Conservation (phyloP, 1,284 basidiomycete species). For the Entoloma clypeatum region DNA sequence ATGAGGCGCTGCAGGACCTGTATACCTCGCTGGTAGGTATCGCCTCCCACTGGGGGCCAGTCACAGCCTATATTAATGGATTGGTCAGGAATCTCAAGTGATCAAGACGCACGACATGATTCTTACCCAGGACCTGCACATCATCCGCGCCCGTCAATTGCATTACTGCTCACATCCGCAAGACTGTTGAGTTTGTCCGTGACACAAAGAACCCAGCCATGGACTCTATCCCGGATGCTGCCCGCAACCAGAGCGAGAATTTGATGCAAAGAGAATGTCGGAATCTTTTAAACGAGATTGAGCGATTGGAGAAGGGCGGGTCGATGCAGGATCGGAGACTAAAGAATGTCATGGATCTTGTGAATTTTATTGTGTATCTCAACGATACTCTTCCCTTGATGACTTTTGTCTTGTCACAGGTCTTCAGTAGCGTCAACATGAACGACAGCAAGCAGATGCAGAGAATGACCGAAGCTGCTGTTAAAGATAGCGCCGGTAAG, state of each 20-base stretch:
- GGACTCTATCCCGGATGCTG: conserved; percentile 17
- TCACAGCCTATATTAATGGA: not conserved
- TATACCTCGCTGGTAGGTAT: conserved; percentile 35
- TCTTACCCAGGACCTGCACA: conserved; percentile 41
- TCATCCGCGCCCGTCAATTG: conserved; percentile 44
- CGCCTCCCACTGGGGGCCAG: not conserved
- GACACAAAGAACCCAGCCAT: conserved; percentile 39
- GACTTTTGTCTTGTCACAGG: conserved; percentile 28
- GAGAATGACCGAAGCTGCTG: conserved; percentile 35
- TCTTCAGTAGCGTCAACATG: conserved; percentile 45
- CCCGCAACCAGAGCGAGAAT: conserved; percentile 21
- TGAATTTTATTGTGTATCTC: conserved; percentile 21
- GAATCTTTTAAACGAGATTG: conserved; percentile 37
- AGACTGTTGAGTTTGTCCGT: conserved; percentile 39
- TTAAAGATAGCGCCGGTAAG: conserved; percentile 35
- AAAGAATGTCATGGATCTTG: conserved; percentile 47
- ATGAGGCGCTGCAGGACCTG: conserved; percentile 45
- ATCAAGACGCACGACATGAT: conserved; percentile 30
- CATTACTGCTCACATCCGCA: conserved; percentile 44
- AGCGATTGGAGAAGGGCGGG: conserved; percentile 35
- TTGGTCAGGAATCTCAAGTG: conserved; percentile 33
- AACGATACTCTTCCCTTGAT: not conserved
- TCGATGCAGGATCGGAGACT: conserved; percentile 41
- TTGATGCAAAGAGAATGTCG: conserved; percentile 24
- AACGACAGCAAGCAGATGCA: conserved; percentile 39